Evolutionary conservation across 2,329 filamentous ascomycete genomes (phyloP).

Genomic region (Endothia cerciana): DNA sequence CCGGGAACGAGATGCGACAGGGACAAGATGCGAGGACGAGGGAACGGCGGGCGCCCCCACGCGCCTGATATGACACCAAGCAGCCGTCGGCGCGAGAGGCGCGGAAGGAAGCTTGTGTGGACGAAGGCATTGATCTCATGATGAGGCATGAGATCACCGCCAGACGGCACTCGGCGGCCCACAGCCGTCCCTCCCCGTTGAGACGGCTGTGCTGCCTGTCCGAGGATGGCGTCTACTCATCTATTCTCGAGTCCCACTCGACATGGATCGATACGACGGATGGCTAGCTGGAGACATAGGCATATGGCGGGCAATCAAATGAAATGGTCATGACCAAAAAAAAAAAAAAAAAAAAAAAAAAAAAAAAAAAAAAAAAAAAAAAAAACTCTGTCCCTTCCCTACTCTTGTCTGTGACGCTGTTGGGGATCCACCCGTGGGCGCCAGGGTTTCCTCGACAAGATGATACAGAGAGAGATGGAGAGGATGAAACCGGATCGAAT

Average conservation of each 20-base stretch:
- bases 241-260: background rate
- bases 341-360: background rate
- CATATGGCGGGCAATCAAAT: background rate
- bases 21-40: too few species aligned
- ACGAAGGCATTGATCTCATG: background rate
- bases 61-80: background rate
- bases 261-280: background rate
- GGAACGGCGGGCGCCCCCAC: background rate
- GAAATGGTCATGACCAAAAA: slow-evolving; percentile 5
- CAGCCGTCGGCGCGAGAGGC: background rate
- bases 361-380: background rate
- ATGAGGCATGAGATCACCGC: slow-evolving; percentile 5
- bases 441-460: too few species aligned
- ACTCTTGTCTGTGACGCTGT: background rate
- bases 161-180: background rate
- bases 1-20: background rate
- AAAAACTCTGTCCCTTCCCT: too few species aligned
- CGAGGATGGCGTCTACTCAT: background rate
- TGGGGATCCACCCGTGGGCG: too few species aligned
- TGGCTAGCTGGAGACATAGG: background rate
- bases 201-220: background rate
- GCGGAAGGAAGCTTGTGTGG: background rate
- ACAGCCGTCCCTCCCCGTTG: background rate
- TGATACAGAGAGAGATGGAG: too few species aligned
- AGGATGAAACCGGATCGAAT: too few species aligned